These are phyloP conservation scores for Anthracocystis walkeri DNA, from an alignment of 1,284 basidiomycete species.

Conservation along the genomic window DNA sequence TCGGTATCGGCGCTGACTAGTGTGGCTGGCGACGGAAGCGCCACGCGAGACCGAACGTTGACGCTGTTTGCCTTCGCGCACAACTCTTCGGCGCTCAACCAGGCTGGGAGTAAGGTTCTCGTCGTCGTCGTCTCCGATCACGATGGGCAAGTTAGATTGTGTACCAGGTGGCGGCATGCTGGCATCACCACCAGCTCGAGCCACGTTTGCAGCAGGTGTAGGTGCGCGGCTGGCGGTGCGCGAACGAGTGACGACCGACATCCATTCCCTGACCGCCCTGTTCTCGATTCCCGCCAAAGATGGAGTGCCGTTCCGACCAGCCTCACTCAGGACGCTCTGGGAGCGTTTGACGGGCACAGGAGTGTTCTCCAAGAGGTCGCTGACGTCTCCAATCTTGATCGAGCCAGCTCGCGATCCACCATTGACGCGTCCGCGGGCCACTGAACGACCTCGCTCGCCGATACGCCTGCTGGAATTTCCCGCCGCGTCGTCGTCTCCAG, in stretches of 20 bases:
- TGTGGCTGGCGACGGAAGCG: conserved; percentile 1
- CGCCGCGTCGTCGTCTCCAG: neutral
- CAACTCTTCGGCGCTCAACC: too few species aligned
- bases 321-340: neutral
- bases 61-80: neutral
- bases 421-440: too few species aligned
- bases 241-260: neutral
- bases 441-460: neutral
- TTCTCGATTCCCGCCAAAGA: neutral
- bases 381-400: conserved; percentile 14
- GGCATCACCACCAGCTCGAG: neutral
- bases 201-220: neutral
- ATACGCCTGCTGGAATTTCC: too few species aligned
- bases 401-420: neutral
- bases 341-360: neutral
- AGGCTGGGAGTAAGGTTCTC: too few species aligned
- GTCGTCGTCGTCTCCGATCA: conserved; percentile 9
- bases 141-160: conserved; percentile 2
- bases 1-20: neutral
- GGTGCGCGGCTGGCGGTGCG: conserved; percentile 4
- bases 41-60: conserved; percentile 4
- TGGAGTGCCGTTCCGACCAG: neutral
- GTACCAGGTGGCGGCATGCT: conserved; percentile 9
- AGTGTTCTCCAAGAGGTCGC: conserved; percentile 7
- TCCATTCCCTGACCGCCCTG: neutral